Conservation (phyloP, 2,329 filamentous ascomycete species). For the Colletotrichum agaves region DNA sequence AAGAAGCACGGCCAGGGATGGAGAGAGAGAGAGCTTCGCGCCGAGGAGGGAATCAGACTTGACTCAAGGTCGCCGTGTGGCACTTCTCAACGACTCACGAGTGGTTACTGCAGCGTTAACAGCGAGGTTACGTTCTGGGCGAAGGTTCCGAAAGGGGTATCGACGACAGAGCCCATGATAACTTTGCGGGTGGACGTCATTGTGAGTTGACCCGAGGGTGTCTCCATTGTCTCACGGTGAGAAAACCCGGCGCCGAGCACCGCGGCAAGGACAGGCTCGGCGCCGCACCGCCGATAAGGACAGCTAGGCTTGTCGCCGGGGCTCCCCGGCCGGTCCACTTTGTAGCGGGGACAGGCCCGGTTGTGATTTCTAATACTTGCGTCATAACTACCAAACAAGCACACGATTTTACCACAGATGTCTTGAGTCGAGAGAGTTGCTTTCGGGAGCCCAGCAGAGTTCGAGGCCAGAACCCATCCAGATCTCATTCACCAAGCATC, state of each 20-base stretch:
- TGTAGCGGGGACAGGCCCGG: conserved; percentile 20
- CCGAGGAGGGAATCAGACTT: too few relatives aligned
- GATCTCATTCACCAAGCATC: neutral
- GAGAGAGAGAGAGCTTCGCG: too few relatives aligned
- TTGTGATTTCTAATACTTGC: conserved; percentile 33
- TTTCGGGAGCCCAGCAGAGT: neutral
- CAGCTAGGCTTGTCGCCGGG: neutral
- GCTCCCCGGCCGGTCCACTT: conserved; percentile 22
- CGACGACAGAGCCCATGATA: too few relatives aligned
- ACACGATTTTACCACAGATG: conserved; percentile 1
- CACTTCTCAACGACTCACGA: too few relatives aligned
- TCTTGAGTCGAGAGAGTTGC: neutral
- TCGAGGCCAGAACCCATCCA: neutral
- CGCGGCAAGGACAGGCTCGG: neutral
- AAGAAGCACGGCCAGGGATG: too few relatives aligned
- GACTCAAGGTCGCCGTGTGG: too few relatives aligned
- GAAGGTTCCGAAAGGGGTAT: too few relatives aligned
- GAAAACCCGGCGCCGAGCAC: neutral
- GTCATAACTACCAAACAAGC: conserved; percentile 13
- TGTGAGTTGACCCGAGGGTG: too few relatives aligned
- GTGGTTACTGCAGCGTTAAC: too few relatives aligned
- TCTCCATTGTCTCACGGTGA: neutral
- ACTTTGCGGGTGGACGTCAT: too few relatives aligned
- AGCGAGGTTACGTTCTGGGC: too few relatives aligned
- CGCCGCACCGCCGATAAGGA: neutral